These are phyloP conservation scores for Malbranchea zuffiana DNA, from an alignment of 2,329 filamentous ascomycete genomes.

Conservation along the genomic window DNA sequence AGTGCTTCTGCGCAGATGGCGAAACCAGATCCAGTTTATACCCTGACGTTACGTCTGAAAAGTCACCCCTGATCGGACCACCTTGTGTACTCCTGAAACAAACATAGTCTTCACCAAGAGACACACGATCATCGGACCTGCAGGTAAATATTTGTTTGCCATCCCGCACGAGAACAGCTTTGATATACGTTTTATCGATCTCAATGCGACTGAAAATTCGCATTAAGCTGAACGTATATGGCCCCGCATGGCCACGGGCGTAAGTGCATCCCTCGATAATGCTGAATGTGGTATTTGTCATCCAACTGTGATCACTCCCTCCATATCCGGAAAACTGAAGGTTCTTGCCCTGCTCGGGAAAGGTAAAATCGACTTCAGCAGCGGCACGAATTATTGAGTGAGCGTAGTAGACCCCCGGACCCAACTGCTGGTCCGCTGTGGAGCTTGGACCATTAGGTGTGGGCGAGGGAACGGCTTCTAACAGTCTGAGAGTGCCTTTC, in stretches of 20 bases:
- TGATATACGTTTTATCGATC: slow-evolving; percentile 1
- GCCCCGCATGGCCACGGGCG: slow-evolving; percentile 5
- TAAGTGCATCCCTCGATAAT: slow-evolving; percentile 3
- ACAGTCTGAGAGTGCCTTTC: slow-evolving; percentile 1
- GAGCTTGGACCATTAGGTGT: neutral
- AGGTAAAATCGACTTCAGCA: slow-evolving; percentile 1
- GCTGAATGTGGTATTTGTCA: neutral
- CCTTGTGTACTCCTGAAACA: neutral
- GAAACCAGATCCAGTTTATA: slow-evolving; percentile 6
- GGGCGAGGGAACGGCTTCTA: too few relatives aligned
- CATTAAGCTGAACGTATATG: slow-evolving; percentile 3
- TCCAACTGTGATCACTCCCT: slow-evolving; percentile 3
- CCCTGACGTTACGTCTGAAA: neutral
- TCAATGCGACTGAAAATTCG: slow-evolving; percentile 4
- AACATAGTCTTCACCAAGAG: slow-evolving; percentile 2
- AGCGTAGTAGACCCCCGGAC: neutral
- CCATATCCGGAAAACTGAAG: slow-evolving; percentile 2
- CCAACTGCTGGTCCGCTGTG: neutral
- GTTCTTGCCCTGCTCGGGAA: neutral
- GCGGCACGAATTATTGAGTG: slow-evolving; percentile 4
- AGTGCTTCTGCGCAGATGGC: slow-evolving; percentile 1
- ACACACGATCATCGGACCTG: slow-evolving; percentile 2
- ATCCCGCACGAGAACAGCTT: slow-evolving; percentile 2
- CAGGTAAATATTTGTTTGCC: neutral
- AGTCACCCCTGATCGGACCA: slow-evolving; percentile 1